These are phyloP conservation scores for Coprinopsis cinerea DNA, from an alignment of 768 basidiomycete species.

Conservation along the genomic window DNA sequence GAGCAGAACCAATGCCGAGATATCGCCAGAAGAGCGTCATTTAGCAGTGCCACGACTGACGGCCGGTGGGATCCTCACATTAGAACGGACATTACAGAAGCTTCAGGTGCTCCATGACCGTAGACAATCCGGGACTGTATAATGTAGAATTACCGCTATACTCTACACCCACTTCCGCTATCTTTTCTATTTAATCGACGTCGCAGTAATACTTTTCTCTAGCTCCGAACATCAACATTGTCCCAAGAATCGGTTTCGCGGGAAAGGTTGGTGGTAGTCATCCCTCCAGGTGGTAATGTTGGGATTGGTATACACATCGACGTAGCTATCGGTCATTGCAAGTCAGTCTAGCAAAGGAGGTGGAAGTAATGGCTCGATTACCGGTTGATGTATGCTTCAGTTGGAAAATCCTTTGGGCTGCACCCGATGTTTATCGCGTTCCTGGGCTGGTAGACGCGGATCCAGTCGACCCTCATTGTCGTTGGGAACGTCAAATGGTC, in stretches of 20 bases:
- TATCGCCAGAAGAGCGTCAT: constrained; percentile 28
- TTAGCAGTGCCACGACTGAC: constrained; percentile 71
- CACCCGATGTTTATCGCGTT: constrained; percentile 75
- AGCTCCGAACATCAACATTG: constrained; percentile 31
- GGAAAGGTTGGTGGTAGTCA: constrained; percentile 60
- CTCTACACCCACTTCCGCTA: too few species aligned
- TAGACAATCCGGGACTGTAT: not conserved
- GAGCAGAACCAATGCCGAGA: constrained; percentile 39
- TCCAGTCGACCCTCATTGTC: constrained; percentile 75
- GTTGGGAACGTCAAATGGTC: constrained; percentile 66
- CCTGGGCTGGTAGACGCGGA: constrained; percentile 84
- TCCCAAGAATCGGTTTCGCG: constrained; percentile 58
- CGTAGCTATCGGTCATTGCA: constrained; percentile 26
- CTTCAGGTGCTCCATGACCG: constrained; percentile 41
- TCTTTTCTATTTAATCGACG: too few species aligned
- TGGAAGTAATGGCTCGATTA: constrained; percentile 18
- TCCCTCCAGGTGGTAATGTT: constrained; percentile 73
- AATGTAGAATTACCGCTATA: too few species aligned
- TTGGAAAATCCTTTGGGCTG: constrained; percentile 75
- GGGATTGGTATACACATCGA: constrained; percentile 76
- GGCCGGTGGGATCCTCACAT: constrained; percentile 70
- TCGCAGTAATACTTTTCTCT: not conserved
- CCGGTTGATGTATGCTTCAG: constrained; percentile 73
- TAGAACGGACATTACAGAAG: constrained; percentile 69
- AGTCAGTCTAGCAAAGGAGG: not conserved